Evolutionary conservation across 2,329 filamentous ascomycete species (phyloP), one percentile per base, ranked within the genome.

Genomic region (Fusarium lateritium): DNA sequence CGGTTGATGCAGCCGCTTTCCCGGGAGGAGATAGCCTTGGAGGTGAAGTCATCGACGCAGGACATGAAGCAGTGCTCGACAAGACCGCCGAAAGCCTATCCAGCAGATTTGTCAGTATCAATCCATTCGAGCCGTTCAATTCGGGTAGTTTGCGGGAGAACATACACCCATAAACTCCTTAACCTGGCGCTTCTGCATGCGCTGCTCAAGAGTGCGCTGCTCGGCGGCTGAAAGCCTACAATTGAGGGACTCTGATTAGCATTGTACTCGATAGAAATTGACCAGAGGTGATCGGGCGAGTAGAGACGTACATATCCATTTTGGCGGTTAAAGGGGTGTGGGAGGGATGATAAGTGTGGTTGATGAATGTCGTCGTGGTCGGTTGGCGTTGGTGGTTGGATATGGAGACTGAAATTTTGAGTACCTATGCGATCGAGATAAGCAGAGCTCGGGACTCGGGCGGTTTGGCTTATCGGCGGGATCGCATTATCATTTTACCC

Each of bases 31-130:
- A 99, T 89, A 49, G 94, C 93, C 85, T 98, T 98, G 84, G 94
- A 97, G 77, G 94, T 97, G 88, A 99, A 99, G 86, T 98, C 94
- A 82, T 94, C 95, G 83, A 99, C 89, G 86, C 96, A 99, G 82
- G 96, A 92, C 80, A 93, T 91, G 88, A 99, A 99, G 89, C 96
- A 99, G 83, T 91, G 88, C 81, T 94, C 91, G 76, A 94, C 92
- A 36, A 79, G 74, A 59, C 77, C 76, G 56, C 77, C 77, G 56
- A 79, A 82, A 26, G 79, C 80, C 80, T 80, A 22, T 21, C 4
- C 7, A 26, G 6, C 4, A 11, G 7, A 5, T n/a, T 9, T 6
- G 22, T 69, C 11, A 62, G 50, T 15, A 34, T 34, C 4, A 7
- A 8, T 6, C 26, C 5, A 11, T 13, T 13, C 26, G 17, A 13